These are phyloP conservation scores for Cryphonectria japonica DNA, from an alignment of 2,329 filamentous ascomycete genomes.

Conservation along the genomic window DNA sequence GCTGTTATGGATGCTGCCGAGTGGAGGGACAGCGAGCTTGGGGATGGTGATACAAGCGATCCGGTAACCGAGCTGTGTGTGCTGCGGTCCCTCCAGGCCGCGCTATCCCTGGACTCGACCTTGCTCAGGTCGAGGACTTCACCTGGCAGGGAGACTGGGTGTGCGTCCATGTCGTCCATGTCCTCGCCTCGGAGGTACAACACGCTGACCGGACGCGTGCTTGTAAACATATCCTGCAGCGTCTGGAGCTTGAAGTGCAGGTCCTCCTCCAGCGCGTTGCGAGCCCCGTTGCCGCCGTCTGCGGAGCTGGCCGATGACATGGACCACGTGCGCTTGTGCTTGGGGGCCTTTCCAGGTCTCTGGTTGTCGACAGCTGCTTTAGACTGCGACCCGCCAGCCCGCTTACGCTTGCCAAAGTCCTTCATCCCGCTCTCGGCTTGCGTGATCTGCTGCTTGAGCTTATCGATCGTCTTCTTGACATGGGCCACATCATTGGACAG, in stretches of 20 bases:
- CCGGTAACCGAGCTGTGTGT: constrained; percentile 60
- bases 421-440: constrained; percentile 73
- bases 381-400: constrained; percentile 49
- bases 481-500: constrained; percentile 93
- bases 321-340: constrained; percentile 95
- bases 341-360: constrained; percentile 79
- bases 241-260: constrained; percentile 77
- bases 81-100: constrained; percentile 57
- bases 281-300: constrained; percentile 46
- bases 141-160: constrained; percentile 74
- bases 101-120: constrained; percentile 51
- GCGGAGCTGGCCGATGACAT: constrained; percentile 79
- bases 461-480: constrained; percentile 95
- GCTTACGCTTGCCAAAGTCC: constrained; percentile 68
- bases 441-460: constrained; percentile 89
- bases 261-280: constrained; percentile 70
- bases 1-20: constrained; percentile 56
- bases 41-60: constrained; percentile 68
- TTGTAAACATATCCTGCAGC: constrained; percentile 87
- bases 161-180: constrained; percentile 76
- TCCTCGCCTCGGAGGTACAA: constrained; percentile 79
- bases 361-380: constrained; percentile 52
- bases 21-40: constrained; percentile 65
- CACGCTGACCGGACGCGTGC: constrained; percentile 76
- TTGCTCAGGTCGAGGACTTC: constrained; percentile 66